Base-by-base conservation (phyloP, 371 early-diverging fungal genomes). In the Fennellomyces sp. region DNA sequence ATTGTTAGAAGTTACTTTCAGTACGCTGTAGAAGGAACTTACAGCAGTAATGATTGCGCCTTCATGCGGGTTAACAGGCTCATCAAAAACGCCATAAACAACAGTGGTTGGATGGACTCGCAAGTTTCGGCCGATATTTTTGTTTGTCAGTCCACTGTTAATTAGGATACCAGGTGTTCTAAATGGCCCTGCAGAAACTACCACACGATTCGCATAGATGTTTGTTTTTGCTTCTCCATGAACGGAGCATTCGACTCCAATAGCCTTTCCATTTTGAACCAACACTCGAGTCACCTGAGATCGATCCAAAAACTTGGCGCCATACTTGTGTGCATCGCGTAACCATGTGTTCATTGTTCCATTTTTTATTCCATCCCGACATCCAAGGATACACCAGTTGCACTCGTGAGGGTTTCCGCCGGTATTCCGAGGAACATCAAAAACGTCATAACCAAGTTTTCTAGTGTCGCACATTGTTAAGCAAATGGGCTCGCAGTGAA, bases 351-450 rank as follows among this genome's bases (percentile, higher is more conserved):
- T 73, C 52, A 77, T 70, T 0, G 86, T 79, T 5, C 87, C 75
- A 64, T 88, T 86, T 64, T 92, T 92, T 58, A 85, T 83, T 3
- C 84, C 89, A 52, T 76, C 80, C 38, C 80, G 76, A 61, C 91
- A 92, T 3, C 91, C 93, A 38, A 80, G 73, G 29, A 73, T 73
- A 51, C 91, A 92, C 53, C 63, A 82, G 10, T 83, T 88, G 59
- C 90, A 91, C 23, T 66, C 60, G 61, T 91, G 90, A 13, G 66
- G 39, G 8, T 77, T 64, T 5, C 73, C 61, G 2, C 67, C 76
- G 5, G 88, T 82, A 70, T 89, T 89, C 70, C 87, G 85, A 31
- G 88, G 85, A 25, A 89, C 76, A 11, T 62, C 61, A 3, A 57
- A 74, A 54, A 60, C 48, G 10, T 72, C 76, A 58, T 76, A 77